Base-by-base conservation (phyloP, 2,329 filamentous ascomycete genomes). In the Tolypocladium pustulatum region DNA sequence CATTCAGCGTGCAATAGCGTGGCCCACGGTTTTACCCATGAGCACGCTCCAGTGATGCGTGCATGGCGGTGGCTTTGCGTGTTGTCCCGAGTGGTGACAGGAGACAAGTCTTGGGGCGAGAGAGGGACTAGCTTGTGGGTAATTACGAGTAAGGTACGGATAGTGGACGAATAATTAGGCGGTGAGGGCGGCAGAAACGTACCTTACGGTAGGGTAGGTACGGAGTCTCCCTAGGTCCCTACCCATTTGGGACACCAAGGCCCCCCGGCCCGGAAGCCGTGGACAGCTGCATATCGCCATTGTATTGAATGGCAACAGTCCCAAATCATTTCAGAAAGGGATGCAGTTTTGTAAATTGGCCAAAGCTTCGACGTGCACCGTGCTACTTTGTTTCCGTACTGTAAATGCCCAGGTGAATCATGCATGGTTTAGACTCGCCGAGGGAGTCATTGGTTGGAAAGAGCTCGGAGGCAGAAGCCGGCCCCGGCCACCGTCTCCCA, bases 131-230 rank as follows among this genome's bases (percentile, higher is more conserved):
- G 49, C 49, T 22, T 52, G 27, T 51, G 27, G 46, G 46, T 20
- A 32, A 10, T 25, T n/a, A 55, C 41, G 51, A n/a, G n/a, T n/a
- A n/a, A n/a, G n/a, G n/a, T n/a, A n/a, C n/a, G n/a, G n/a, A n/a
- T n/a, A n/a, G n/a, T n/a, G n/a, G n/a, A n/a, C n/a, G 54, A 59
- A 62, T 41, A 64, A 67, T 66, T 66, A 64, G 70, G 69, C 69
- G 70, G 70, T 72, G 67, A 63, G 61, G 6, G 22, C 25, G 67
- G 67, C 67, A 69, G 66, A 60, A 62, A 25, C 40, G 34, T n/a
- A n/a, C n/a, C n/a, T n/a, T n/a, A n/a, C n/a, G n/a, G n/a, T n/a
- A n/a, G n/a, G n/a, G n/a, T n/a, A n/a, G n/a, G n/a, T n/a, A n/a
- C n/a, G n/a, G n/a, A n/a, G n/a, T n/a, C n/a, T n/a, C n/a, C n/a